Conservation (phyloP, 2,329 filamentous ascomycete species). For the Delphinella strobiligena region DNA sequence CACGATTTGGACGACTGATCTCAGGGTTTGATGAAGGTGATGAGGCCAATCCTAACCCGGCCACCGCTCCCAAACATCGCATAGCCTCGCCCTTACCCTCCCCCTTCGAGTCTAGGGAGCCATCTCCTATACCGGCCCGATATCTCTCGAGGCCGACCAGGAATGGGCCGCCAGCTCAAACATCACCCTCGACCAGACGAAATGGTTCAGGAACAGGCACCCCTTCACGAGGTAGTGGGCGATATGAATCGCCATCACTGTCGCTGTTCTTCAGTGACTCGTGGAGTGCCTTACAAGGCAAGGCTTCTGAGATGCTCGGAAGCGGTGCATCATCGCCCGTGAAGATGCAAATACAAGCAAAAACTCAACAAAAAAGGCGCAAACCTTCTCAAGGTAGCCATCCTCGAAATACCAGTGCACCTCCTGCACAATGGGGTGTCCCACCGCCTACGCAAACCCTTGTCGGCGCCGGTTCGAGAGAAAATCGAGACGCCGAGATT, state of each 20-base stretch:
- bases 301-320: constrained; percentile 37
- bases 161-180: too few species aligned
- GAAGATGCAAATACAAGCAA: constrained; percentile 3
- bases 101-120: constrained; percentile 7
- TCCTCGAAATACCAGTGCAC: constrained; percentile 22
- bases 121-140: constrained; percentile 27
- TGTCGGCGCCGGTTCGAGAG: constrained; percentile 33
- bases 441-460: constrained; percentile 21
- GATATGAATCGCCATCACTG: constrained; percentile 15
- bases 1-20: constrained; percentile 34
- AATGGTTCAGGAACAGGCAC: constrained; percentile 2
- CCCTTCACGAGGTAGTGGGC: neutral
- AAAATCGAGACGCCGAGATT: constrained; percentile 34
- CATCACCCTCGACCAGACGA: constrained; percentile 6
- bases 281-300: constrained; percentile 36
- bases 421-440: constrained; percentile 37
- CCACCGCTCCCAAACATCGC: constrained; percentile 19
- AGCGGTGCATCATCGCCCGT: constrained; percentile 18
- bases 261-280: constrained; percentile 36
- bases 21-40: constrained; percentile 34
- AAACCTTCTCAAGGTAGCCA: constrained; percentile 15
- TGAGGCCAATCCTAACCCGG: constrained; percentile 22
- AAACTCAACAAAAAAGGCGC: constrained; percentile 3
- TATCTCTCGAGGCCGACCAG: constrained; percentile 7
- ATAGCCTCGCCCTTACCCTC: constrained; percentile 20